Evolutionary conservation across 176 grass and related monocot species (phyloP), one percentile per base, ranked within the genome.

Genomic region (Avena eriantha): DNA sequence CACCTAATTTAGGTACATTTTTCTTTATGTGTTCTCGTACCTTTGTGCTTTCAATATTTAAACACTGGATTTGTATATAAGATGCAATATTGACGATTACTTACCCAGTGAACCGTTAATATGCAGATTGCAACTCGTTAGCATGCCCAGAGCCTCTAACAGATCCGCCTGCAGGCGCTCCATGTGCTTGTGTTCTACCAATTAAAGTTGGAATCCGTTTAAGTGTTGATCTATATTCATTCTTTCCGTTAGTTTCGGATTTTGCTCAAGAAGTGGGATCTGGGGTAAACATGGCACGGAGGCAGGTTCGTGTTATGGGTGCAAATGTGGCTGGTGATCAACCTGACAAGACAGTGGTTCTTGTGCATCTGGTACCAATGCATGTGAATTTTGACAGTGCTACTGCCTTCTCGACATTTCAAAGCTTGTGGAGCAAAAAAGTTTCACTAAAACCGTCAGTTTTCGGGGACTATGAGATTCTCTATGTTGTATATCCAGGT

Each of bases 401-500:
- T 46, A 94, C 90, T 69, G 94, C 92, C 39, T 89, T 99, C 85
- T 90, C 75, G 64, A 80, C 87, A 54, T 99, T 91, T 83, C 65
- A 99, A 85, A 96, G 61, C 17, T 93, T 99, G 82, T 99, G 97
- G 97, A 86, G 78, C 65, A 99, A 99, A 82, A 86, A 85, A 66
- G 13, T 94, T 77, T 76, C 79, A 59, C 85, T 94, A 77, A 97
- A 91, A 90, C 79, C 55, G 49, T 91, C 90, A 67, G 79, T 71
- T 69, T 99, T 94, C 88, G 94, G 97, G 35, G 83, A 92, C 56
- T 99, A 99, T 17, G 80, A 91, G 71, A 93, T 97, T 81, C 86
- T 99, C 67, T 96, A 93, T 83, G 94, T 99, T 83, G 88, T 99
- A 64, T 99, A 99, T 87, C 97, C 94, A 99, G 97, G 94, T 99